Evolutionary conservation across 805 yeast species (phyloP).

Genomic region (Candida caryicola): DNA sequence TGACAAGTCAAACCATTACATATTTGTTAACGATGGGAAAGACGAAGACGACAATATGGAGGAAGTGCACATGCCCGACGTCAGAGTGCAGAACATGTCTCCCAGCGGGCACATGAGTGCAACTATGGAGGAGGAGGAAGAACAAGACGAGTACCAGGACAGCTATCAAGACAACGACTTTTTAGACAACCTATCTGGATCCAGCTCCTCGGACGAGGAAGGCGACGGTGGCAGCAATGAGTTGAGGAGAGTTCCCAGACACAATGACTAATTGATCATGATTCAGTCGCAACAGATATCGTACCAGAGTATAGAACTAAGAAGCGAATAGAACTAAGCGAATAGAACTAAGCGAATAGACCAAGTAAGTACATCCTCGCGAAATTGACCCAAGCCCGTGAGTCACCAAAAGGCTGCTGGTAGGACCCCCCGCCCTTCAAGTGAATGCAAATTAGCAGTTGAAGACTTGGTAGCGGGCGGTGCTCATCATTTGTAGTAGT

Average conservation of each 20-base stretch:
- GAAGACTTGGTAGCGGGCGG: no score
- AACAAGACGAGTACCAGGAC: constrained; percentile 18
- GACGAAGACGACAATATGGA: constrained; percentile 23
- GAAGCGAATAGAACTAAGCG: constrained; percentile 19
- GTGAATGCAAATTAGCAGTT: no score
- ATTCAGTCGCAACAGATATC: no score
- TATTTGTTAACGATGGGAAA: constrained; percentile 25
- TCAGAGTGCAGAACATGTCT: constrained; percentile 30
- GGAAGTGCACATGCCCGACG: constrained; percentile 19
- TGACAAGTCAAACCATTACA: constrained; percentile 33
- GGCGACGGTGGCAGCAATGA: constrained; percentile 29
- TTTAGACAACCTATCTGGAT: constrained; percentile 41
- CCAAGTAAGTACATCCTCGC: no score
- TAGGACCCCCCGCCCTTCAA: no score
- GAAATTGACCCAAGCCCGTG: no score
- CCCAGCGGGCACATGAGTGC: constrained; percentile 22
- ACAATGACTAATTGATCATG: constrained; percentile 4
- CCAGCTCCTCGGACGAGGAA: constrained; percentile 43
- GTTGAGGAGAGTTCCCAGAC: constrained; percentile 36
- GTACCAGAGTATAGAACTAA: no score
- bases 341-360: constrained; percentile 13
- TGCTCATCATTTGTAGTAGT: no score
- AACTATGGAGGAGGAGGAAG: constrained; percentile 17
- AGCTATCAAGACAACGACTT: constrained; percentile 29
- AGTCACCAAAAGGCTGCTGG: no score